A percentile compares a stretch with the other conserved stretches of the same genome.
Conservation (phyloP, 2,329 filamentous ascomycete genomes). For the Claviceps cyperi region DNA sequence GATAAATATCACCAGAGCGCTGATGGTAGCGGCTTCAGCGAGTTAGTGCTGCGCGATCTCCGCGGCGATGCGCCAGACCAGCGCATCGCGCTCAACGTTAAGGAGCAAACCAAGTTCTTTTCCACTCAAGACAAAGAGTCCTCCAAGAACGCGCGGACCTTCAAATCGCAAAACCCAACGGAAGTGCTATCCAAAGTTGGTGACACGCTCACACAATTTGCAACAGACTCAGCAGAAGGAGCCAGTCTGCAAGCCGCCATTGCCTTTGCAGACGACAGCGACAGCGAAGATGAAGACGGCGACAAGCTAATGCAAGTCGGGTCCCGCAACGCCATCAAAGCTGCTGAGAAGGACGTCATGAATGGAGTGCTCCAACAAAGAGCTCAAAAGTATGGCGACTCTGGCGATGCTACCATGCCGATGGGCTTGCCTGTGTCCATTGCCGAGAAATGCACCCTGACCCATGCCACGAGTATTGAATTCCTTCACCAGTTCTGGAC, state of each 20-base stretch:
- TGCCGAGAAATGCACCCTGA: constrained; percentile 45
- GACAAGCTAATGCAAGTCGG: constrained; percentile 46
- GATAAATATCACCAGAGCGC: constrained; percentile 53
- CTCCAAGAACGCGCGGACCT: constrained; percentile 34
- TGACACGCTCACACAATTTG: constrained; percentile 42
- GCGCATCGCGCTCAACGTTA: constrained; percentile 72
- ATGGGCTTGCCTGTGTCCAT: constrained; percentile 42
- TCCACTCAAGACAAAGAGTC: constrained; percentile 39
- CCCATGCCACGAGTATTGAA: constrained; percentile 85
- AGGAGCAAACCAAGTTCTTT: constrained; percentile 76
- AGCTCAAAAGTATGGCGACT: constrained; percentile 39
- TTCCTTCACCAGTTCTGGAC: constrained; percentile 98
- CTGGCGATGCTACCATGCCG: constrained; percentile 30
- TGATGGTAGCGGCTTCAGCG: constrained; percentile 58
- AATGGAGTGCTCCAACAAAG: constrained; percentile 48
- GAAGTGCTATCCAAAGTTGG: constrained; percentile 53
- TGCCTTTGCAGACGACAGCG: constrained; percentile 55
- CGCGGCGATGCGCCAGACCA: constrained; percentile 59
- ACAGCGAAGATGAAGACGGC: constrained; percentile 45
- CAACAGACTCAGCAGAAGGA: constrained; percentile 32
- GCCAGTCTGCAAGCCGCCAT: constrained; percentile 49
- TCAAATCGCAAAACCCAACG: constrained; percentile 54
- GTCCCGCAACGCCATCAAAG: constrained; percentile 49
- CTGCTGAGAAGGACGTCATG: constrained; percentile 52
- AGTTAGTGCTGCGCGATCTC: constrained; percentile 68